Percentiles rank a stretch among this genome's conserved stretches.
Evolutionary conservation across 768 basidiomycete genomes (phyloP).

Genomic region (Collybiopsis confluens): DNA sequence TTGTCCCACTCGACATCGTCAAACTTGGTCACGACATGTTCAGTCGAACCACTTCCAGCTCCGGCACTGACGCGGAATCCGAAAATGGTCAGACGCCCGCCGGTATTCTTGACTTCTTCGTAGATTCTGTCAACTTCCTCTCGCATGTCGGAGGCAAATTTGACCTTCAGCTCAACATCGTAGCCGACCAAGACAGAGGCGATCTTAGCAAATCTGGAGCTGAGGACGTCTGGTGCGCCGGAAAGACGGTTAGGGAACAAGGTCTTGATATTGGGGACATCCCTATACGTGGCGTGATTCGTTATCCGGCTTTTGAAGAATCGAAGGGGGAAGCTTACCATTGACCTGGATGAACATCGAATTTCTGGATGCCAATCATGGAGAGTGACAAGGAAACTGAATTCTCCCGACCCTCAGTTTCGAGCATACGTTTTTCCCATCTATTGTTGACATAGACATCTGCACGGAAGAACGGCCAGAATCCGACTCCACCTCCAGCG

Average conservation of each 20-base stretch:
- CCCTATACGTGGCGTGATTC: background rate
- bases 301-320: background rate
- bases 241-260: conserved; percentile 9
- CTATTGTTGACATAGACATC: background rate
- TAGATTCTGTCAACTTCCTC: conserved; percentile 7
- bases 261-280: conserved; percentile 8
- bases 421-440: conserved; percentile 3
- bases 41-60: conserved; percentile 1
- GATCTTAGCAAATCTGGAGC: conserved; percentile 3
- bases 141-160: background rate
- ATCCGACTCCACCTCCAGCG: conserved; percentile 6
- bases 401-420: conserved; percentile 6
- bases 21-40: conserved; percentile 4
- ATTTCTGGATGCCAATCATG: conserved; percentile 10
- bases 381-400: conserved; percentile 1
- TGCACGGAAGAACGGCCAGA: conserved; percentile 10
- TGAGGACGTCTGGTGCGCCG: conserved; percentile 9
- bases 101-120: conserved; percentile 7
- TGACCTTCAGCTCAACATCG: conserved; percentile 8
- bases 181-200: conserved; percentile 8
- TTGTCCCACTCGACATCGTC: conserved; percentile 11
- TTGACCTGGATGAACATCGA: conserved; percentile 4
- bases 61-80: conserved; percentile 7
- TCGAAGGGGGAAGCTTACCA: conserved; percentile 8
- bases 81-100: conserved; percentile 8